Percentiles rank a stretch among this genome's conserved stretches.
These are phyloP conservation scores for Silybum marianum DNA, from an alignment of 129 eudicot species.

Conservation along the genomic window DNA sequence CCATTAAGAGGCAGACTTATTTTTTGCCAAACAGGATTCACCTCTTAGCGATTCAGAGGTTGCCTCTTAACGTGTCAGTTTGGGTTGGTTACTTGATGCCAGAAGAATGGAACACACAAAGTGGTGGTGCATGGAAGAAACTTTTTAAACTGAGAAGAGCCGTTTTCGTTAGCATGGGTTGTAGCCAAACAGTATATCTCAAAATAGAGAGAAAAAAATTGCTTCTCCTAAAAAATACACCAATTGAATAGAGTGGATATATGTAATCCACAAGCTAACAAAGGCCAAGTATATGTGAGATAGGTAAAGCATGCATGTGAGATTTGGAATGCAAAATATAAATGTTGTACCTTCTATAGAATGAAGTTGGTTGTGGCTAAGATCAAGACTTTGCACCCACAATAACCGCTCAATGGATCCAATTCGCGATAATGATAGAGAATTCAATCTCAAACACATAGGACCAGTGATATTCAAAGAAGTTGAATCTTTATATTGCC, in stretches of 20 bases:
- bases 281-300: not conserved
- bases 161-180: not conserved
- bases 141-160: not conserved
- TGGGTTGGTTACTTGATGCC: not conserved
- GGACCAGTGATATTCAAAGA: conserved; percentile 25
- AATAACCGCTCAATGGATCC: conserved; percentile 64
- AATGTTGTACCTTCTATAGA: conserved; percentile 76
- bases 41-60: no score
- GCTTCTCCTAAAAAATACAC: not conserved
- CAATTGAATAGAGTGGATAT: not conserved
- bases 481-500: conserved; percentile 49
- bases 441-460: conserved; percentile 57
- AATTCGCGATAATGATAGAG: conserved; percentile 62
- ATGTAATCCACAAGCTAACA: not conserved
- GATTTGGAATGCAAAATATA: not conserved
- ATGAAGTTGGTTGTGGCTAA: conserved; percentile 84
- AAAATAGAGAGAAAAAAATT: not conserved
- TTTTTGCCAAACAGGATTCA: no score
- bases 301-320: conserved; percentile 1
- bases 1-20: no score
- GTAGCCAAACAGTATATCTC: conserved; percentile 14
- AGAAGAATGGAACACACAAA: not conserved
- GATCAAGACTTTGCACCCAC: conserved; percentile 93
- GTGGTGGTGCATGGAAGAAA: not conserved
- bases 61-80: not conserved